A percentile compares a stretch with the other conserved stretches of the same genome.
Evolutionary conservation across 345 rosid genomes (phyloP).

Genomic region (Passiflora organensis): DNA sequence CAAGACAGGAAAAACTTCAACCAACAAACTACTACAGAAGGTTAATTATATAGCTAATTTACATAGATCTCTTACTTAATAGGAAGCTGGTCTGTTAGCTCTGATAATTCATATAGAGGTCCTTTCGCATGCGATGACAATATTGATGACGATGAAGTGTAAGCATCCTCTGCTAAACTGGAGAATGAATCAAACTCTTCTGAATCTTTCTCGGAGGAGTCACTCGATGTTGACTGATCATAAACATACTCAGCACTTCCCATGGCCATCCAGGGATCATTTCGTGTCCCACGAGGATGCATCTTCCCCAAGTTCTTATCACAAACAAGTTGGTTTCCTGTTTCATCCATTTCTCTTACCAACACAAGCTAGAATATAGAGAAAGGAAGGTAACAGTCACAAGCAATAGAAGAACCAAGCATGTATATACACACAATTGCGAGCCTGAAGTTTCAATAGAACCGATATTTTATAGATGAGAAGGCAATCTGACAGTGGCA

Average conservation of each 20-base stretch:
- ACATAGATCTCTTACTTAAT: slow-evolving; percentile 40
- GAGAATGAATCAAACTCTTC: slow-evolving; percentile 22
- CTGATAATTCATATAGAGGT: slow-evolving; percentile 53
- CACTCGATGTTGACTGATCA: slow-evolving; percentile 4
- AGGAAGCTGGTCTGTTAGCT: slow-evolving; percentile 57
- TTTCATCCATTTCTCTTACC: slow-evolving; percentile 12
- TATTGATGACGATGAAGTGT: slow-evolving; percentile 27
- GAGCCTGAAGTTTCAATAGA: neutral
- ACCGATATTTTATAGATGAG: neutral
- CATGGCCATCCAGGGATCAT: slow-evolving; percentile 15
- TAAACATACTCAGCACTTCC: slow-evolving; percentile 3
- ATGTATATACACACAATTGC: neutral
- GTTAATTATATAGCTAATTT: neutral
- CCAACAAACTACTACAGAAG: too few species aligned
- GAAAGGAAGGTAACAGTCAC: too few species aligned
- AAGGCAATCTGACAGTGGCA: neutral
- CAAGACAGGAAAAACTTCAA: neutral
- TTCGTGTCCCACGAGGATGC: slow-evolving; percentile 8
- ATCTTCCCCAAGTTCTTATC: slow-evolving; percentile 3
- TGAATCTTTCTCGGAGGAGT: slow-evolving; percentile 29
- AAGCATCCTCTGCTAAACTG: slow-evolving; percentile 40
- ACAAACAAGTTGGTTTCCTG: slow-evolving; percentile 7
- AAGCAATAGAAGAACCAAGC: neutral
- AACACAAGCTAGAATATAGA: neutral
- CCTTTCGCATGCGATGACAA: slow-evolving; percentile 24